Evolutionary conservation across 371 early-diverging fungal genomes (phyloP).

Genomic region (Polyrhizophydium stewartii): DNA sequence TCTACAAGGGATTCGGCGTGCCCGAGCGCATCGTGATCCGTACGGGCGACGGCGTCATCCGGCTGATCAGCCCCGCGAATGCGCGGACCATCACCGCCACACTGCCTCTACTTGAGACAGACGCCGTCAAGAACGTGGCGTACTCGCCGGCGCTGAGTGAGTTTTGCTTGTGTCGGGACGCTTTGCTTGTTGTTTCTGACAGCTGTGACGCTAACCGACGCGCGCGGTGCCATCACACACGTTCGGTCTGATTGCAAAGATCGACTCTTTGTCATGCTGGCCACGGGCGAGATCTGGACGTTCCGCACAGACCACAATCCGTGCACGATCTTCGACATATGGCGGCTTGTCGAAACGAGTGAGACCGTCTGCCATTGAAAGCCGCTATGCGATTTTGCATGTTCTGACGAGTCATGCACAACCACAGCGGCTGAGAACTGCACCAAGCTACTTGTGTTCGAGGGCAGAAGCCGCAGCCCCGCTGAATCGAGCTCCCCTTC

Average conservation of each 20-base stretch:
- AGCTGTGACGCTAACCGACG: no score
- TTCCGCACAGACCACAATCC: constrained; percentile 40
- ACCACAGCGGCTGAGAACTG: constrained; percentile 1
- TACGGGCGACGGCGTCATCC: constrained; percentile 42
- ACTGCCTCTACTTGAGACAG: constrained; percentile 42
- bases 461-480: neutral
- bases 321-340: constrained; percentile 37
- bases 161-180: neutral
- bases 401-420: neutral
- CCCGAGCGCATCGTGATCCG: constrained; percentile 31
- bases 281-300: constrained; percentile 46
- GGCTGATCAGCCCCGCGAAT: constrained; percentile 35
- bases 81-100: constrained; percentile 42
- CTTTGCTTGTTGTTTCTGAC: no score
- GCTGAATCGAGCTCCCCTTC: no score
- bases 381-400: neutral
- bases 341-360: constrained; percentile 27
- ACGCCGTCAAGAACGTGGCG: constrained; percentile 22
- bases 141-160: constrained; percentile 20
- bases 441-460: neutral
- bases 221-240: neutral
- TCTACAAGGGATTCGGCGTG: constrained; percentile 6
- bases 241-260: constrained; percentile 14
- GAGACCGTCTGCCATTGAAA: neutral
- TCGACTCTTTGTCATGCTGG: constrained; percentile 37